These are phyloP conservation scores for Saururus chinensis DNA, from an alignment of 164 flowering plant genomes.

Conservation along the genomic window DNA sequence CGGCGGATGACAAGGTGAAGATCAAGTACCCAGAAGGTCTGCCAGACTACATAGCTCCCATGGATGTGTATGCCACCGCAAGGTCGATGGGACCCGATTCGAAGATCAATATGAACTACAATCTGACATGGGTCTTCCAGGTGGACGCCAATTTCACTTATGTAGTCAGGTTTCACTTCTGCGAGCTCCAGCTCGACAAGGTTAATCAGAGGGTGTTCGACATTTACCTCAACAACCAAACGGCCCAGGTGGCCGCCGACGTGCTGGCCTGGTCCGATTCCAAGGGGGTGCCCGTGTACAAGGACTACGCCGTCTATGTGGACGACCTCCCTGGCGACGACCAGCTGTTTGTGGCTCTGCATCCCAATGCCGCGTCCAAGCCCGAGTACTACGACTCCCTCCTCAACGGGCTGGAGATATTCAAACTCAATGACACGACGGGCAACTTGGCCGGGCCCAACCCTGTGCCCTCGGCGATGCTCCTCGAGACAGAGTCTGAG, in stretches of 20 bases:
- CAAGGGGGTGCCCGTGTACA: slow-evolving; percentile 31
- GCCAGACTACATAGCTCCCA: slow-evolving; percentile 39
- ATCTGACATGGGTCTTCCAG: slow-evolving; percentile 66
- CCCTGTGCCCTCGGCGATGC: slow-evolving; percentile 38
- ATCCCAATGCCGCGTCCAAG: slow-evolving; percentile 21
- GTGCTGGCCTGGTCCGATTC: slow-evolving; percentile 38
- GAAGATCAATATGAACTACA: slow-evolving; percentile 31
- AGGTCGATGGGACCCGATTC: slow-evolving; percentile 50
- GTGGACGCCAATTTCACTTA: slow-evolving; percentile 61
- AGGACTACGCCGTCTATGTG: slow-evolving; percentile 43
- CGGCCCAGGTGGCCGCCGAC: slow-evolving; percentile 42
- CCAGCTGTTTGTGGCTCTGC: slow-evolving; percentile 34
- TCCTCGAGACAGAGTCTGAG: slow-evolving; percentile 12
- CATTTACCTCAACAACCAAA: slow-evolving; percentile 55
- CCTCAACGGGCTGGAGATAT: slow-evolving; percentile 72
- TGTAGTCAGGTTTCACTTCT: slow-evolving; percentile 61
- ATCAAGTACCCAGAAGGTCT: slow-evolving; percentile 21
- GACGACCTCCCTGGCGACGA: slow-evolving; percentile 27
- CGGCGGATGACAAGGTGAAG: slow-evolving; percentile 11
- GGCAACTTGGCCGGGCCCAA: slow-evolving; percentile 67
- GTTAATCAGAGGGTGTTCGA: slow-evolving; percentile 53
- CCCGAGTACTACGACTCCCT: slow-evolving; percentile 48
- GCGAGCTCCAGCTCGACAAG: slow-evolving; percentile 28
- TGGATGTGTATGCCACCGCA: slow-evolving; percentile 40
- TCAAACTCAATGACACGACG: slow-evolving; percentile 38